Percentiles rank a stretch among this genome's conserved stretches.
Evolutionary conservation across 2,329 filamentous ascomycete genomes (phyloP).

Genomic region (Neonectria hederae): DNA sequence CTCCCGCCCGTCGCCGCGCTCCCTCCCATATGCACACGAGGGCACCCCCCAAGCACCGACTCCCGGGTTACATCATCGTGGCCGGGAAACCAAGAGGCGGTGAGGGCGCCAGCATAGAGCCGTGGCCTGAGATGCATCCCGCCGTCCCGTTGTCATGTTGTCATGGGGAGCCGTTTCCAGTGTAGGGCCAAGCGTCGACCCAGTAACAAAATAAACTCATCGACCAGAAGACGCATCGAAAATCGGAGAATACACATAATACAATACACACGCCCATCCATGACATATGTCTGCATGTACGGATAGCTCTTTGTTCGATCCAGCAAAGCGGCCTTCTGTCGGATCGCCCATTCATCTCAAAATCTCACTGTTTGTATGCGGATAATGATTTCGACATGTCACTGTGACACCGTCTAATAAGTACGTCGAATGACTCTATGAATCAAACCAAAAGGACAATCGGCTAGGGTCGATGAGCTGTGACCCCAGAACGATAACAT

Average conservation of each 20-base stretch:
- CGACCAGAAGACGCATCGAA: slow-evolving; percentile 23
- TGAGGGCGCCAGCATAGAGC: slow-evolving; percentile 36
- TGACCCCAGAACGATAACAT: slow-evolving; percentile 29
- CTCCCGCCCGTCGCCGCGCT: slow-evolving; percentile 25
- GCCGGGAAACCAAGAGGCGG: slow-evolving; percentile 39
- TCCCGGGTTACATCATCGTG: slow-evolving; percentile 40
- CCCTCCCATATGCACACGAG: slow-evolving; percentile 1
- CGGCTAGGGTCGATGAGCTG: background rate
- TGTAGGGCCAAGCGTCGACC: slow-evolving; percentile 35
- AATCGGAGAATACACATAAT: slow-evolving; percentile 5
- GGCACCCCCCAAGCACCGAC: slow-evolving; percentile 27
- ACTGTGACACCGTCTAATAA: slow-evolving; percentile 9
- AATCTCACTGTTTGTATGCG: slow-evolving; percentile 3
- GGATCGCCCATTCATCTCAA: background rate
- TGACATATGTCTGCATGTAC: background rate
- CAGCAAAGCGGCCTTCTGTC: background rate
- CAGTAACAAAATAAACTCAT: slow-evolving; percentile 33
- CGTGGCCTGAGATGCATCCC: slow-evolving; percentile 34
- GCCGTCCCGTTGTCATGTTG: slow-evolving; percentile 26
- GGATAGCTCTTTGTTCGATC: background rate
- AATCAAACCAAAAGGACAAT: slow-evolving; percentile 15
- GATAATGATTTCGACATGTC: slow-evolving; percentile 12
- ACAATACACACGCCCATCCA: slow-evolving; percentile 3
- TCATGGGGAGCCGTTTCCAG: slow-evolving; percentile 29
- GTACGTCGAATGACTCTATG: background rate